Evolutionary conservation across 1,139 yeast genomes (phyloP).

Genomic region (Blastobotrys elegans): DNA sequence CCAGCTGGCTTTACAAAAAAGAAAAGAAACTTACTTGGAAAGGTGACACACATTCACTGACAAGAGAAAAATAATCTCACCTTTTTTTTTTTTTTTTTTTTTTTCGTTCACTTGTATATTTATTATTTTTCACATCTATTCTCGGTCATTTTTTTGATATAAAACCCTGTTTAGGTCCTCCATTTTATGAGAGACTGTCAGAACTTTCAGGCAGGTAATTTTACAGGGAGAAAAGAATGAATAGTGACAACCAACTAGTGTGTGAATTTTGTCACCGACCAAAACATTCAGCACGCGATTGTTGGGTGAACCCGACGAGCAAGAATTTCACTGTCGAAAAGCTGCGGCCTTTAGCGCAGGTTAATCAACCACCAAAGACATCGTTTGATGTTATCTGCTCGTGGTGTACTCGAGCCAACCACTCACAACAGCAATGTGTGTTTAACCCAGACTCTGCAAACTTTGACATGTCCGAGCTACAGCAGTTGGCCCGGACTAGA

Average conservation of each 20-base stretch:
- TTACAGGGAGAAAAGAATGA: not conserved
- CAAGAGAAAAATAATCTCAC: not conserved
- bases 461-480: slow-evolving; percentile 8
- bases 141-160: not conserved
- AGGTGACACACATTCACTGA: too few species aligned
- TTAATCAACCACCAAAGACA: slow-evolving; percentile 9
- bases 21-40: too few species aligned
- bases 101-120: not conserved
- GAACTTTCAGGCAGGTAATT: not conserved
- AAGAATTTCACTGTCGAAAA: slow-evolving; percentile 13
- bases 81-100: not conserved
- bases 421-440: slow-evolving; percentile 7
- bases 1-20: too few species aligned
- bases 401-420: slow-evolving; percentile 13
- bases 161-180: not conserved
- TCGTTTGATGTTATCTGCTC: slow-evolving; percentile 5
- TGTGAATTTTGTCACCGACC: slow-evolving; percentile 15
- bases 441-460: slow-evolving; percentile 10
- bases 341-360: slow-evolving; percentile 15
- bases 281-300: slow-evolving; percentile 13
- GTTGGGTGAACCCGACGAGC: slow-evolving; percentile 15
- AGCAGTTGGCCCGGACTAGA: slow-evolving; percentile 12
- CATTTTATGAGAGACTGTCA: not conserved
- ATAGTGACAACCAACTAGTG: not conserved
- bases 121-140: not conserved